Conservation (phyloP, 108 stramenopile genomes). For the Stephanodiscus triporus region DNA sequence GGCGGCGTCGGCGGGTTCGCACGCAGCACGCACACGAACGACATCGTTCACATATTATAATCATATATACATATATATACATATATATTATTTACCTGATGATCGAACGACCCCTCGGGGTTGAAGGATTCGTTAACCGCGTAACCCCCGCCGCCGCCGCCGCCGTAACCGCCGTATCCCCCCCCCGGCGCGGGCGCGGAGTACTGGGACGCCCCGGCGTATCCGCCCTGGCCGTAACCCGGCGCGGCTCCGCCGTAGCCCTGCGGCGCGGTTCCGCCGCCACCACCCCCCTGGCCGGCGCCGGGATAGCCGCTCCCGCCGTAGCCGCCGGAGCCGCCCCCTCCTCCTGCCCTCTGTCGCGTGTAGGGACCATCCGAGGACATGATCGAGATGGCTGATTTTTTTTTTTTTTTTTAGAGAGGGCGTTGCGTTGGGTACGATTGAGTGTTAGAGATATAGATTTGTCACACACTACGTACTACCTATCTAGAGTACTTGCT, state of each 20-base stretch:
- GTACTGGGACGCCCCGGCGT: conserved; percentile 35
- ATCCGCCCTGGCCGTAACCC: conserved; percentile 40
- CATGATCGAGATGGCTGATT: background rate
- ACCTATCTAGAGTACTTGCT: no score
- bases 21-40: no score
- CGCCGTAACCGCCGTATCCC: background rate
- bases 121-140: background rate
- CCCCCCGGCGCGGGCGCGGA: conserved; percentile 31
- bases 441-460: no score
- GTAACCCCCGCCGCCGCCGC: no score
- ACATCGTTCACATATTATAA: no score
- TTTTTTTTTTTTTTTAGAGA: background rate
- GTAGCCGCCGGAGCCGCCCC: no score
- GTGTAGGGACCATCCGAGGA: conserved; percentile 84
- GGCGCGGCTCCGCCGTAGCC: conserved; percentile 45
- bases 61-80: conserved; percentile 29
- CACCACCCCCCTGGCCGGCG: no score
- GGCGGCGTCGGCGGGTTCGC: no score
- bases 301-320: conserved; percentile 56
- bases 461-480: no score
- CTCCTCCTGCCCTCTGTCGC: conserved; percentile 69
- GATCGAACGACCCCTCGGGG: conserved; percentile 31
- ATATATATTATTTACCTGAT: no score
- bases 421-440: background rate
- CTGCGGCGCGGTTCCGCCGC: no score